phyloP scores from a whole-genome alignment of 1,284 basidiomycete genomes.

The Boletellus deceptivus region DNA sequence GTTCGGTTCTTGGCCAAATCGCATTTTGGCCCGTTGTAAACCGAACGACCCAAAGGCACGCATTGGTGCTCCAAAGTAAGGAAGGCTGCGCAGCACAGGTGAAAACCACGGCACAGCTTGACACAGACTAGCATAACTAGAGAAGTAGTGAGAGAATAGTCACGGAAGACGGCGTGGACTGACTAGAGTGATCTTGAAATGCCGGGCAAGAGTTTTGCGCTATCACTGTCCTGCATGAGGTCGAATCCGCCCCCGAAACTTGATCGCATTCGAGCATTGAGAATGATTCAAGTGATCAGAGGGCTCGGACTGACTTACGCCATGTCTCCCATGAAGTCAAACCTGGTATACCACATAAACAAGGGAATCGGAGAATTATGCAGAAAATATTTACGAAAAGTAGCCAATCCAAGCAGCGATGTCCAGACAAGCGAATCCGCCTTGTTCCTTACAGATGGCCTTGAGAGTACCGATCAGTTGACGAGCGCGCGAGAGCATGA shows the following conservation, averaged over 20 bases:
- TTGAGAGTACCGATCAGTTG: slow-evolving; percentile 36
- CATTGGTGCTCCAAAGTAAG: slow-evolving; percentile 21
- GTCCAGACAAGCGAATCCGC: slow-evolving; percentile 8
- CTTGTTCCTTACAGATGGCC: slow-evolving; percentile 10
- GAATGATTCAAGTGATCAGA: background rate
- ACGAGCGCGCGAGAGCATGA: slow-evolving; percentile 31
- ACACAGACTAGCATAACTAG: slow-evolving; percentile 17
- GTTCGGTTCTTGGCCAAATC: slow-evolving; percentile 24
- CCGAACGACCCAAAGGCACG: slow-evolving; percentile 25
- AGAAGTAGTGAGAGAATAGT: slow-evolving; percentile 6
- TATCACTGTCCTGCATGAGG: slow-evolving; percentile 21
- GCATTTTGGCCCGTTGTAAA: slow-evolving; percentile 23
- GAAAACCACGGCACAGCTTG: slow-evolving; percentile 36
- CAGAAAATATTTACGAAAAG: slow-evolving; percentile 17
- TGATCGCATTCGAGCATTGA: background rate
- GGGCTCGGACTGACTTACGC: slow-evolving; percentile 19
- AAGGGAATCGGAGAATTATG: background rate
- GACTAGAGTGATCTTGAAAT: slow-evolving; percentile 26
- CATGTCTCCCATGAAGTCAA: slow-evolving; percentile 31
- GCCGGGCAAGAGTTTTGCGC: slow-evolving; percentile 11
- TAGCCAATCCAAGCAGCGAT: slow-evolving; percentile 22
- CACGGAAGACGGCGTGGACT: background rate
- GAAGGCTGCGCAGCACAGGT: slow-evolving; percentile 21
- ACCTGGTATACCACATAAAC: slow-evolving; percentile 11
- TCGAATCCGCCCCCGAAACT: slow-evolving; percentile 28